Base-by-base conservation (phyloP, 2,329 filamentous ascomycete genomes). In the Zalaria obscura region DNA sequence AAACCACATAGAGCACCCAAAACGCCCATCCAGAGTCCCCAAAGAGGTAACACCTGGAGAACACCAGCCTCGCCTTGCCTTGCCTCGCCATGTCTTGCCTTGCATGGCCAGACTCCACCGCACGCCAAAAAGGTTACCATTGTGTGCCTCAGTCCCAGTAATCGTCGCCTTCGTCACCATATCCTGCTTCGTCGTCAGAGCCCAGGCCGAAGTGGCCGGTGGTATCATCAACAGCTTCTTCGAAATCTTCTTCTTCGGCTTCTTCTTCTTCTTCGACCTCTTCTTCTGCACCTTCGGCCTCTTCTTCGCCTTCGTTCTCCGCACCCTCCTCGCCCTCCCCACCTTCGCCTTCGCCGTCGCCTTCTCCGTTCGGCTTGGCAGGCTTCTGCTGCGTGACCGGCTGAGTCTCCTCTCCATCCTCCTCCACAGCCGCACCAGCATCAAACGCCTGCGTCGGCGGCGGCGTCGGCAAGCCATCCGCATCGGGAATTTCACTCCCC, bases 271-370 rank as follows among this genome's bases (percentile, higher is more conserved):
- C 38, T 25, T 40, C 31, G 10, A 18, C 8, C 26, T 38, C 36
- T 27, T 25, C 18, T 4, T 38, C 36, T 25, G n/a, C n/a, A 2
- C n/a, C 29, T n/a, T 32, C 29, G 7, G 7, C 29, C 29, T 32
- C 18, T 27, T 25, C 36, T n/a, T 27, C 38, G 39, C 5, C 35
- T n/a, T 40, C 18, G 31, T 36, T 35, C n/a, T 35, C 34, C 34
- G 33, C 27, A 9, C 29, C 26, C 25, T 40, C 36, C 9, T 44
- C 42, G 7, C 34, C 34, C 5, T 42, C 43, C 10, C 37, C 44
- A 7, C 40, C 35, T n/a, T 47, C 39, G 5, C 45, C 45, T 39
- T 39, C 44, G 18, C 39, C 38, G 6, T 43, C 43, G 9, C 36
- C 40, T 28, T 45, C 38, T 9, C 40, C 43, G n/a, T 31, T 18